phyloP scores from a whole-genome alignment of 1,284 basidiomycete species.

The Rhodotorula sp. region DNA sequence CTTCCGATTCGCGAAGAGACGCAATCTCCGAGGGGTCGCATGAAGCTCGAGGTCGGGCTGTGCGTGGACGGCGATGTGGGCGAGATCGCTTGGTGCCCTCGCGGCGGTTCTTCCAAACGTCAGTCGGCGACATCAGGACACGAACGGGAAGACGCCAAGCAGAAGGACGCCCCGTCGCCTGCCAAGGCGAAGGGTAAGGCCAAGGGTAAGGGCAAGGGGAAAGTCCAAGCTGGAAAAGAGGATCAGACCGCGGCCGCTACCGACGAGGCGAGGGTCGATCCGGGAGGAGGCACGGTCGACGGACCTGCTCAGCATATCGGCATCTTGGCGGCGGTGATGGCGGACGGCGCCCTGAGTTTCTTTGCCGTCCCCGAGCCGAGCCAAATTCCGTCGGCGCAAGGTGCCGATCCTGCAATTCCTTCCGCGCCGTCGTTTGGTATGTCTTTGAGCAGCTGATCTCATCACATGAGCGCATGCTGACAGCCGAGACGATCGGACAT shows the following conservation, averaged over 20 bases:
- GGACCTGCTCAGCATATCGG: constrained; percentile 56
- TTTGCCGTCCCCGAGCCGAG: constrained; percentile 71
- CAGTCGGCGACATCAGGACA: no score
- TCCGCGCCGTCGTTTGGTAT: not conserved
- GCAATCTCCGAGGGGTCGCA: constrained; percentile 28
- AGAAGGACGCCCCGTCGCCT: not conserved
- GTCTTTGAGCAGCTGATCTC: not conserved
- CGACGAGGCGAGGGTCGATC: constrained; percentile 54
- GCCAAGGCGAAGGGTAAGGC: not conserved
- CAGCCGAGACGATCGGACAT: no score
- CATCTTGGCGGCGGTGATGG: constrained; percentile 73
- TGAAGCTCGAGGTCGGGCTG: constrained; percentile 70
- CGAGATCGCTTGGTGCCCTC: constrained; percentile 82
- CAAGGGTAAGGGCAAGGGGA: not conserved
- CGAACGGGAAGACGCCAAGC: not conserved
- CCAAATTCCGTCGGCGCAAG: not conserved
- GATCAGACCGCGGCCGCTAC: no score
- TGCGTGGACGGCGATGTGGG: constrained; percentile 67
- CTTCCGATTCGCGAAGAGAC: not conserved
- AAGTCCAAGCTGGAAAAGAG: no score
- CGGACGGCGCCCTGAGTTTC: constrained; percentile 74
- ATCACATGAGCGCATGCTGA: not conserved
- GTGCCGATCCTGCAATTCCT: not conserved
- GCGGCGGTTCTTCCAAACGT: constrained; percentile 45
- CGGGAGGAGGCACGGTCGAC: no score